These are phyloP conservation scores for Strigomonas culicis DNA, from an alignment of 208 protist species.

Conservation along the genomic window DNA sequence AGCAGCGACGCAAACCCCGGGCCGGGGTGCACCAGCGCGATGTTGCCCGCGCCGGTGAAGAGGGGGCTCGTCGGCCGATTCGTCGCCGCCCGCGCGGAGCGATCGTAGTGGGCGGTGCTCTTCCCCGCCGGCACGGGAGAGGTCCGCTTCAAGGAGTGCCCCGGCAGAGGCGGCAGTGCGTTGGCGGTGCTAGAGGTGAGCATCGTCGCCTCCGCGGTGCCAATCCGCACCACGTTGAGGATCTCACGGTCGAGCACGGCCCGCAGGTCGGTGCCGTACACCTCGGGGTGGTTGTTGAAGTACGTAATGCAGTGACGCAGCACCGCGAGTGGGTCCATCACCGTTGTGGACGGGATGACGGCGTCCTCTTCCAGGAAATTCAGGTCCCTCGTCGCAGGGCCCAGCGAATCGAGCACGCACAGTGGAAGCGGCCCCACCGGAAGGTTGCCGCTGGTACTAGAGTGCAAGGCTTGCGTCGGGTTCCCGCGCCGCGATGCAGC, in stretches of 20 bases:
- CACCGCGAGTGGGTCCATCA: slow-evolving; percentile 74
- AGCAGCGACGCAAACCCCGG: slow-evolving; percentile 3
- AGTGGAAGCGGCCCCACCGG: no score
- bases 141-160: neutral
- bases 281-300: slow-evolving; percentile 68
- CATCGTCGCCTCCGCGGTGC: slow-evolving; percentile 64
- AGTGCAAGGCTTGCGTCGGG: no score
- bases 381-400: no score
- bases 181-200: neutral
- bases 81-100: neutral
- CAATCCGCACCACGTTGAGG: slow-evolving; percentile 75
- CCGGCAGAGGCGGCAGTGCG: slow-evolving; percentile 4
- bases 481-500: no score
- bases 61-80: neutral
- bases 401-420: no score
- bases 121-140: neutral
- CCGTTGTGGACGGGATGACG: slow-evolving; percentile 9
- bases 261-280: slow-evolving; percentile 70
- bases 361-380: neutral
- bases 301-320: slow-evolving; percentile 75
- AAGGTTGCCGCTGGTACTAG: no score
- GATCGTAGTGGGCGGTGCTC: neutral
- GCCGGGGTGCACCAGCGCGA: slow-evolving; percentile 5
- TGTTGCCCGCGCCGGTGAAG: slow-evolving; percentile 1
- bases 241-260: slow-evolving; percentile 66